A percentile compares a stretch with the other conserved stretches of the same genome.
These are phyloP conservation scores for Durotheca rogersii DNA, from an alignment of 495 filamentous ascomycete genomes.

Conservation along the genomic window DNA sequence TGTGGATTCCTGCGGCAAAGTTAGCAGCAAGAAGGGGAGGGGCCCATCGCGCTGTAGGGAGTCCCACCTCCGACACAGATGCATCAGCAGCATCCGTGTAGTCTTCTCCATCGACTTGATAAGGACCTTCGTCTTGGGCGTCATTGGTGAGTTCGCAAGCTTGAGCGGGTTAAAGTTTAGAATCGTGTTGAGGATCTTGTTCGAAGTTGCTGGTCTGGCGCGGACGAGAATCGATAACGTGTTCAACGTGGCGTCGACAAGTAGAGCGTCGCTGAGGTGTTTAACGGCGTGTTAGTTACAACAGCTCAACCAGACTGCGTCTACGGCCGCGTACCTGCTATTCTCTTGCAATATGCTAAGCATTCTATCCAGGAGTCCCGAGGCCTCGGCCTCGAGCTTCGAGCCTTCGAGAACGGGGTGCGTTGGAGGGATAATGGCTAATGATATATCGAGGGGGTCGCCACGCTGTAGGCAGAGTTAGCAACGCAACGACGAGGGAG, in stretches of 20 bases:
- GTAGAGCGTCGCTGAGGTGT: constrained; percentile 76
- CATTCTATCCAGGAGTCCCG: constrained; percentile 84
- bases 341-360: constrained; percentile 86
- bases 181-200: constrained; percentile 78
- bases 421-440: constrained; percentile 78
- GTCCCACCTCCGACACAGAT: constrained; percentile 72
- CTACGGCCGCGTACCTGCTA: constrained; percentile 57
- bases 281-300: too few relatives aligned
- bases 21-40: constrained; percentile 25
- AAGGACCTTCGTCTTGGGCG: constrained; percentile 72
- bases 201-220: constrained; percentile 73
- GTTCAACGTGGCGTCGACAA: constrained; percentile 91
- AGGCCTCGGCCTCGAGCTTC: constrained; percentile 86
- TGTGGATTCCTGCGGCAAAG: constrained; percentile 60
- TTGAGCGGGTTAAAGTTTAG: constrained; percentile 91
- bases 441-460: constrained; percentile 82
- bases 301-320: too few relatives aligned
- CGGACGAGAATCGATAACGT: constrained; percentile 77
- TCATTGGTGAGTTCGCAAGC: constrained; percentile 72
- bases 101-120: constrained; percentile 94
- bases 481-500: constrained; percentile 27
- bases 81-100: constrained; percentile 73
- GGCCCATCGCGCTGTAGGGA: not conserved
- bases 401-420: constrained; percentile 75
- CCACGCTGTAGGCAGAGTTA: constrained; percentile 59